Base-by-base conservation (phyloP, 148 eudicot species). In the Agrostemma githago region DNA sequence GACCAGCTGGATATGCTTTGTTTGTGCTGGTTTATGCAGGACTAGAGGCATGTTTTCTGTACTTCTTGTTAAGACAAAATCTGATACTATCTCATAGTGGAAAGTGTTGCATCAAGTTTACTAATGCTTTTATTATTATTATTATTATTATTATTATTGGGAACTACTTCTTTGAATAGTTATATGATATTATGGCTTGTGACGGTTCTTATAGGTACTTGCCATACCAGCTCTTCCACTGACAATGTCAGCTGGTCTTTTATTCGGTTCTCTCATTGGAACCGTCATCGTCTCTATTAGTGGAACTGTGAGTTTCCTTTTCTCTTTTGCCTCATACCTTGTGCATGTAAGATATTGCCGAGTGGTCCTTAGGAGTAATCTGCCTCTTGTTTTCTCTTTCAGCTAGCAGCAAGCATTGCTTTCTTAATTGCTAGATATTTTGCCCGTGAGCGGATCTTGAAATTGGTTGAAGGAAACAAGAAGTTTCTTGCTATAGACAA, bases 201-300 rank as follows among this genome's bases (percentile, higher is more conserved):
- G 42, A 39, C n/a, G 12, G 11, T 44, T 73, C 6, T 59, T 71
- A 26, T 40, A 80, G 99, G 87, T 96, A 69, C 96, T 96, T 83
- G 99, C 99, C 76, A 85, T 96, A 82, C 99, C 99, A 64, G 99
- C 99, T 62, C 82, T 96, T 75, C 99, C 99, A 26, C 82, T 96
- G 90, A 96, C 99, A 39, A 86, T 96, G 96, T 92, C 99, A 72
- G 99, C 99, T 59, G 99, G 99, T 72, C 92, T 96, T 75, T 88
- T 96, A 39, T 96, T 96, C 82, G 99, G 99, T 70, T 82, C 92
- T 39, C 15, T 90, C 71, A 92, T 86, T 26, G 99, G 97, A 64
- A 96, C 99, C 3, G 81, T 96, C 41, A 80, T 96, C 68, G 99
- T 96, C 68, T 96, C 99, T 46, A 88, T 96, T 4, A 90, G 99